phyloP scores from a whole-genome alignment of 2,329 filamentous ascomycete genomes.

The Botryosphaeria dothidea region DNA sequence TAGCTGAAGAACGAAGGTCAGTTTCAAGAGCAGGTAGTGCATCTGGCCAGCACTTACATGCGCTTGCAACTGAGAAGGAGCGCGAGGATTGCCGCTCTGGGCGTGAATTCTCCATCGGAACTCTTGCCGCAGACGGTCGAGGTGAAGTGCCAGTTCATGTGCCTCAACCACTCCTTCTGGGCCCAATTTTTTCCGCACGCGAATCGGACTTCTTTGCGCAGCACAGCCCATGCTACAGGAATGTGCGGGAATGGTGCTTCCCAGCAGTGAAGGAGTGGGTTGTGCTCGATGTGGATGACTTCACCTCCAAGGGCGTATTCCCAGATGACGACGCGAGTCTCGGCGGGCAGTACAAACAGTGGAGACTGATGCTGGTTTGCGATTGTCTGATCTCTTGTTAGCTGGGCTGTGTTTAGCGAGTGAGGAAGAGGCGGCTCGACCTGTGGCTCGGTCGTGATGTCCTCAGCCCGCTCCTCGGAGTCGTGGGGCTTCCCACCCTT shows the following conservation, averaged over 20 bases:
- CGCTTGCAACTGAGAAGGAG: not conserved
- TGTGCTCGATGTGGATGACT: constrained; percentile 20
- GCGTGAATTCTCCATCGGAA: not conserved
- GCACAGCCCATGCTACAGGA: not conserved
- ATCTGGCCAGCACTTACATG: not conserved
- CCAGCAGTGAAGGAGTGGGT: constrained; percentile 19
- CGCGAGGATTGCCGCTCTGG: not conserved
- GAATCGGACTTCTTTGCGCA: not conserved
- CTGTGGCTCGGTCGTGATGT: no score
- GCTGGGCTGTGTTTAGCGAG: not conserved
- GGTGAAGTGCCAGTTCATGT: not conserved
- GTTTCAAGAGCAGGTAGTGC: not conserved
- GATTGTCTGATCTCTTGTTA: not conserved
- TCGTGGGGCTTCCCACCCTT: no score
- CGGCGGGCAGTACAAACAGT: not conserved
- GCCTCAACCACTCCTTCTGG: not conserved
- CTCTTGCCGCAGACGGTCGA: not conserved
- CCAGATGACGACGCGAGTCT: constrained; percentile 20
- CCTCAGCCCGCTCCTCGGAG: no score
- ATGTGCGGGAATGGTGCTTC: not conserved
- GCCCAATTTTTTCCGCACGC: constrained; percentile 1
- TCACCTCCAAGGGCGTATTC: constrained; percentile 19
- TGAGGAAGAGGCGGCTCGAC: no score
- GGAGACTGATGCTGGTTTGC: constrained; percentile 3
- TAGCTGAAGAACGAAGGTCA: constrained; percentile 4